Evolutionary conservation across 2,329 filamentous ascomycete species (phyloP), one percentile per base, ranked within the genome.

Genomic region (Ceratocystis alfenasii): DNA sequence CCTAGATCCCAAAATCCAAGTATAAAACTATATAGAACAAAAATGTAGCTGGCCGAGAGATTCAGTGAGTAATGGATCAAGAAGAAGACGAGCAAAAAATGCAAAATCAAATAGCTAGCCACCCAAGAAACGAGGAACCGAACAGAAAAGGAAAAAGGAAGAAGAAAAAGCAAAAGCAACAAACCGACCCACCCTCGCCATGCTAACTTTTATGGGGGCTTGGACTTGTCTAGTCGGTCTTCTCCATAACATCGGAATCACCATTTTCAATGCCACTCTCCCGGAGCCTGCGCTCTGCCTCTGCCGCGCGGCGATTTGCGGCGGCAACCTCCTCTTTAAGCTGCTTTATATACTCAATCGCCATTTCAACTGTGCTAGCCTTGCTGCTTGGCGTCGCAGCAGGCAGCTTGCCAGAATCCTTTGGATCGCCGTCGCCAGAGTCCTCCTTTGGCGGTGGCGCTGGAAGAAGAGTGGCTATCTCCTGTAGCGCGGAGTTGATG

Each of bases 291-390:
- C 81, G 82, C 72, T 89, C 88, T 17, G 87, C 83, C 66, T 81
- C 80, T 28, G 81, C 81, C 15, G 91, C 83, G 70, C 84, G 78
- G 68, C 76, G 78, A 63, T 85, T 86, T 25, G 86, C 85, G 44
- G 84, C 82, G 1, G 80, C 82, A 17, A 90, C 78, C 73, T 95
- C 88, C 70, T 83, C 78, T 75, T 95, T 86, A 68, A 99, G 76
- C 68, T 86, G 82, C 75, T 90, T 93, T 77, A 99, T 96, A 73
- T 97, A 96, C 66, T 92, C 87, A 71, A 97, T 97, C 1, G 94
- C 94, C 76, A 89, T 87, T 76, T 99, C 94, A n/a, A 99, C 94
- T 0, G 95, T 96, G 70, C 89, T 95, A 1, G 94, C 94, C 75
- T 97, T 99, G 76, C 91, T 96, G 72, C 87, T 91, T 41, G 88